These are phyloP conservation scores for Globisporangium emineosum DNA, from an alignment of 352 stramenopile species.

Conservation along the genomic window DNA sequence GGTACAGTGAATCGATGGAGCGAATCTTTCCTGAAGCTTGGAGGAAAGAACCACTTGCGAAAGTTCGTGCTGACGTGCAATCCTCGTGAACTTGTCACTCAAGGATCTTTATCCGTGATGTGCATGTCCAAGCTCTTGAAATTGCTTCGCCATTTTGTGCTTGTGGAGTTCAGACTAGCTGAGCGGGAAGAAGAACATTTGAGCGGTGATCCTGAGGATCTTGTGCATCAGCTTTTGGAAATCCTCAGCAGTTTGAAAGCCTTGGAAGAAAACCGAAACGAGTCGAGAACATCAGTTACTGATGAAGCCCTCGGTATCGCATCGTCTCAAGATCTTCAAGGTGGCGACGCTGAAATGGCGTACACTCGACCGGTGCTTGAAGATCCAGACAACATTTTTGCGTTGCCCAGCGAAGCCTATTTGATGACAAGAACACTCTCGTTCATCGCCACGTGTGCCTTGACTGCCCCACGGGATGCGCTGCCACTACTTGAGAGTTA, in stretches of 20 bases:
- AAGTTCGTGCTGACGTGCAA: constrained; percentile 46
- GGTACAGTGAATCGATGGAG: constrained; percentile 51
- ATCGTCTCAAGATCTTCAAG: not conserved
- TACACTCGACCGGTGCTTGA: constrained; percentile 38
- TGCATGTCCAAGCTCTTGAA: constrained; percentile 71
- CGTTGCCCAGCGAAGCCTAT: constrained; percentile 48
- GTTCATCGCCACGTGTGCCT: constrained; percentile 38
- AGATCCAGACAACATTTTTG: constrained; percentile 44
- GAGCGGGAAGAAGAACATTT: constrained; percentile 27
- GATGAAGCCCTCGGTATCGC: not conserved
- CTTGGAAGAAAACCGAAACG: constrained; percentile 13
- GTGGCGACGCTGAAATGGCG: constrained; percentile 19
- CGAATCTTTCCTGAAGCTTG: constrained; percentile 64
- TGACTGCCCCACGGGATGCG: constrained; percentile 29
- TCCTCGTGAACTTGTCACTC: constrained; percentile 29
- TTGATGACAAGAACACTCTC: constrained; percentile 55
- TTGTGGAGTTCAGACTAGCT: constrained; percentile 39
- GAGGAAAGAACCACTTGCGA: constrained; percentile 50
- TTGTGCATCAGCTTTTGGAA: constrained; percentile 46
- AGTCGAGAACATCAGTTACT: not conserved
- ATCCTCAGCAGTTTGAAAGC: constrained; percentile 33
- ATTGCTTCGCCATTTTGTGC: constrained; percentile 64
- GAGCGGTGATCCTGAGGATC: constrained; percentile 22
- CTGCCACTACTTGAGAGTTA: constrained; percentile 39
- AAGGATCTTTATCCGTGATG: constrained; percentile 55